phyloP scores from a whole-genome alignment of 352 stramenopile species.

The Globisporangium uncinulatum region DNA sequence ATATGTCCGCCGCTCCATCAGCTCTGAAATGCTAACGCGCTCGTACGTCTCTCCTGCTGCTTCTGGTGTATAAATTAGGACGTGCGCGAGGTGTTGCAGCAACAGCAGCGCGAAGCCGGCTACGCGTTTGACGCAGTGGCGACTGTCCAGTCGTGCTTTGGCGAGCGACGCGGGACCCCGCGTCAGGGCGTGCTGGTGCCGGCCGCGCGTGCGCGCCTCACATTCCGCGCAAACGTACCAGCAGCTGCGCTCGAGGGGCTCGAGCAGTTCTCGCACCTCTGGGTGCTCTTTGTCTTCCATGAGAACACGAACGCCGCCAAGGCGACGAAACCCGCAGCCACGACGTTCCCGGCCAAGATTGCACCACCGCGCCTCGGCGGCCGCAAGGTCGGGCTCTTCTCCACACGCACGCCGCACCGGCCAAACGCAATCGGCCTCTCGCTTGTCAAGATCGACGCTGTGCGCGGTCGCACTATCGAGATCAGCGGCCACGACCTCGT shows the following conservation, averaged over 20 bases:
- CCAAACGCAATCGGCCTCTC: slow-evolving; percentile 94
- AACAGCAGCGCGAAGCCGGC: slow-evolving; percentile 45
- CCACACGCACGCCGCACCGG: slow-evolving; percentile 95
- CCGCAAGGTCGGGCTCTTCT: slow-evolving; percentile 92
- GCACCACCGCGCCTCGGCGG: slow-evolving; percentile 61
- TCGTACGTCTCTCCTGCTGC: neutral
- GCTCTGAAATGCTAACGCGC: neutral
- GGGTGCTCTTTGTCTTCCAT: slow-evolving; percentile 91
- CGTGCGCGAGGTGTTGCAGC: slow-evolving; percentile 56
- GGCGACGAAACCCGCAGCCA: slow-evolving; percentile 9
- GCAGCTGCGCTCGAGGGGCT: slow-evolving; percentile 70
- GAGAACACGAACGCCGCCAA: slow-evolving; percentile 86
- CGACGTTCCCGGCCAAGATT: slow-evolving; percentile 77
- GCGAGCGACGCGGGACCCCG: slow-evolving; percentile 79
- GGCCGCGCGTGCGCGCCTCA: slow-evolving; percentile 56
- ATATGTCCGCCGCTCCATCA: neutral
- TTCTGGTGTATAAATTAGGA: slow-evolving; percentile 17
- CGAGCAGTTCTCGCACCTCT: slow-evolving; percentile 85
- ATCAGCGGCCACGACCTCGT: slow-evolving; percentile 93
- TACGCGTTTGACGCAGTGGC: slow-evolving; percentile 74
- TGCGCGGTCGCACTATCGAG: slow-evolving; percentile 77
- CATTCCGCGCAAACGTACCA: slow-evolving; percentile 71
- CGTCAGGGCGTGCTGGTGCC: slow-evolving; percentile 74
- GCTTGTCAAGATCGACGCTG: slow-evolving; percentile 87
- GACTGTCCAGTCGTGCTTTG: slow-evolving; percentile 80